Conservation (phyloP, 129 eudicot genomes). For the Ambrosia artemisiifolia region DNA sequence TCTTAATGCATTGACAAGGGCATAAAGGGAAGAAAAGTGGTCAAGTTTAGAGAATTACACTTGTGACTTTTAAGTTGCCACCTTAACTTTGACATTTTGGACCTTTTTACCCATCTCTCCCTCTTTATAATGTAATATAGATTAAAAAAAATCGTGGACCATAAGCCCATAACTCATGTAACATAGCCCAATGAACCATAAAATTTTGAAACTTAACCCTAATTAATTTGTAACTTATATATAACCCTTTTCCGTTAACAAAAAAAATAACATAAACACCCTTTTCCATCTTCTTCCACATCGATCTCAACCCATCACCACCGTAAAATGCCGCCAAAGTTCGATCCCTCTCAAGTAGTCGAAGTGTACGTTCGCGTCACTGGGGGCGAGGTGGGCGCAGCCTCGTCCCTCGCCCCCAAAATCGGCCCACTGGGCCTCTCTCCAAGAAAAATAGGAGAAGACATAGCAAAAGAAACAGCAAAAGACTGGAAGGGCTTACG, state of each 20-base stretch:
- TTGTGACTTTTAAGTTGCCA: no score
- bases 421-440: conserved; percentile 77
- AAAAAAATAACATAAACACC: not conserved
- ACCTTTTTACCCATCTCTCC: no score
- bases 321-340: conserved; percentile 71
- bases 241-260: not conserved
- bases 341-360: conserved; percentile 63
- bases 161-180: no score
- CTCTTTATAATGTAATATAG: no score
- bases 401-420: conserved; percentile 70
- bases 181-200: not conserved
- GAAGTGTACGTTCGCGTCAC: conserved; percentile 74
- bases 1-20: no score
- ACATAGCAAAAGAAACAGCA: conserved; percentile 73
- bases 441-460: conserved; percentile 72
- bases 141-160: no score
- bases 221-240: not conserved
- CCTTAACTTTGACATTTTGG: no score
- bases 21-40: no score
- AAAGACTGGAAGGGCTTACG: conserved; percentile 82
- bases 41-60: no score
- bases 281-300: not conserved
- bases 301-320: conserved; percentile 10
- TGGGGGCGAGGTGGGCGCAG: conserved; percentile 79
- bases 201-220: not conserved